These are phyloP conservation scores for Sporothrix variecibatus DNA, from an alignment of 2,329 filamentous ascomycete genomes.

Conservation along the genomic window DNA sequence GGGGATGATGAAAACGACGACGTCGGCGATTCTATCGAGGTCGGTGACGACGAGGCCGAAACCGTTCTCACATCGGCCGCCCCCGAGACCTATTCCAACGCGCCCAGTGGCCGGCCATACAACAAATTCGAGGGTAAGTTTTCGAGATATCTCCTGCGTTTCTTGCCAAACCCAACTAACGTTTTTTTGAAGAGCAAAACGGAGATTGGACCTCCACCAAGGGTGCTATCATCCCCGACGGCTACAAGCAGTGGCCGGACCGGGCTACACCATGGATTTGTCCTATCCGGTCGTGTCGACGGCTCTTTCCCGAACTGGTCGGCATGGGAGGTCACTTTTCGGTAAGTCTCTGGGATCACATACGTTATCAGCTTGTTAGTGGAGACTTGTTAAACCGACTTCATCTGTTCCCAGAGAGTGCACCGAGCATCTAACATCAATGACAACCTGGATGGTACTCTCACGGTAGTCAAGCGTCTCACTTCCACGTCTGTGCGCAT, in stretches of 20 bases:
- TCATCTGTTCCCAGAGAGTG: constrained; percentile 4
- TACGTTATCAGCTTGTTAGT: background rate
- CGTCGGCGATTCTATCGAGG: background rate
- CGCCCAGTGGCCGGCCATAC: constrained; percentile 22
- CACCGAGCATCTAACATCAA: constrained; percentile 21
- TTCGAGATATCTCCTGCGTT: background rate
- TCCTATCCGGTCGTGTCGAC: constrained; percentile 27
- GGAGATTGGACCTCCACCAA: background rate
- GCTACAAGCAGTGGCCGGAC: constrained; percentile 11
- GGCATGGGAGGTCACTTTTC: constrained; percentile 26
- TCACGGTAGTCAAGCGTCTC: background rate
- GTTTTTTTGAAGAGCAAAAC: background rate
- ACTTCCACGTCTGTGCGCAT: background rate
- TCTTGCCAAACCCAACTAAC: background rate
- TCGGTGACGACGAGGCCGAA: background rate
- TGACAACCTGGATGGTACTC: constrained; percentile 28
- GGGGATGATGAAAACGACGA: background rate
- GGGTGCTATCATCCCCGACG: constrained; percentile 24
- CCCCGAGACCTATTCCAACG: background rate
- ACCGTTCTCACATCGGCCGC: background rate
- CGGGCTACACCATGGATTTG: constrained; percentile 25
- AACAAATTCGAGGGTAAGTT: constrained; percentile 10
- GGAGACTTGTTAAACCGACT: background rate
- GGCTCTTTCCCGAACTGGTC: constrained; percentile 12
- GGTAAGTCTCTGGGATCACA: background rate